Evolutionary conservation across 352 stramenopile species (phyloP).

Genomic region (Paralagenidium karlingii): DNA sequence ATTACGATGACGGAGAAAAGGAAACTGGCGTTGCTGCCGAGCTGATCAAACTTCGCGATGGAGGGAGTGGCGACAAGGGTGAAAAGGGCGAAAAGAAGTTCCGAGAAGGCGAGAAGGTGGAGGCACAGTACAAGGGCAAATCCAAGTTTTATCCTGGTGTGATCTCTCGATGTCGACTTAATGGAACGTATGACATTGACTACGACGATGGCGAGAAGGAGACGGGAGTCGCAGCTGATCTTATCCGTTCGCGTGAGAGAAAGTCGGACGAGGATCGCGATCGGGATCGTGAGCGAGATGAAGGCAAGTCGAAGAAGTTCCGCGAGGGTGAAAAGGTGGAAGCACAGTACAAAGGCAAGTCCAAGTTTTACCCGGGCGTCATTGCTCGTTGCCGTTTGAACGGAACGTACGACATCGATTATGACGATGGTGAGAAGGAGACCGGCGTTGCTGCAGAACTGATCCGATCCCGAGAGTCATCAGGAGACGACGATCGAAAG

Average conservation of each 20-base stretch:
- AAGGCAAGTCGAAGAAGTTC: slow-evolving; percentile 9
- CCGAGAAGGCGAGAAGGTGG: slow-evolving; percentile 59
- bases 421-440: slow-evolving; percentile 68
- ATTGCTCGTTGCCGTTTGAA: slow-evolving; percentile 45
- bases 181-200: slow-evolving; percentile 54
- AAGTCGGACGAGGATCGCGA: slow-evolving; percentile 11
- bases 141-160: slow-evolving; percentile 31
- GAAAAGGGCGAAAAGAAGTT: too few relatives aligned
- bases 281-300: slow-evolving; percentile 8
- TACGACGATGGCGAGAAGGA: slow-evolving; percentile 45
- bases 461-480: slow-evolving; percentile 11
- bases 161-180: slow-evolving; percentile 26
- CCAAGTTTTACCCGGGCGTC: slow-evolving; percentile 57
- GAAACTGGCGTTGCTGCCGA: slow-evolving; percentile 17
- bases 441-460: slow-evolving; percentile 21
- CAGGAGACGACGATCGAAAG: slow-evolving; percentile 8
- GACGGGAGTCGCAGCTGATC: slow-evolving; percentile 32
- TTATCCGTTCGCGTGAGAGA: slow-evolving; percentile 9
- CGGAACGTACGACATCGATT: slow-evolving; percentile 59
- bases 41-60: slow-evolving; percentile 10
- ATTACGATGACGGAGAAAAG: slow-evolving; percentile 45
- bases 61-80: too few relatives aligned
- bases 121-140: slow-evolving; percentile 33
- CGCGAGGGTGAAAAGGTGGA: slow-evolving; percentile 39
- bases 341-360: slow-evolving; percentile 43